Conservation (phyloP, 2,329 filamentous ascomycete genomes). For the Massarina eburnea region DNA sequence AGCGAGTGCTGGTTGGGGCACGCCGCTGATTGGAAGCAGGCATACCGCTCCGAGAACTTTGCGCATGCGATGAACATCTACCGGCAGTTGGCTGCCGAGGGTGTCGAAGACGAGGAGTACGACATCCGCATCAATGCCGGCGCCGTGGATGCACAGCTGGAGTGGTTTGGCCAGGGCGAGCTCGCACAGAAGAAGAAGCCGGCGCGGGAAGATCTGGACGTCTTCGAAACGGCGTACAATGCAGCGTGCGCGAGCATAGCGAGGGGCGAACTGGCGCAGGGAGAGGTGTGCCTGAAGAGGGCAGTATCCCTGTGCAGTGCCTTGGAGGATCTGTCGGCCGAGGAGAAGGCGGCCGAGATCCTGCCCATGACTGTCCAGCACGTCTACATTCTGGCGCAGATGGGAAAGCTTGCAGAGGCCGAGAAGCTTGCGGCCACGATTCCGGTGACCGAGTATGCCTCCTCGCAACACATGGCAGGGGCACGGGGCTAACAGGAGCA, state of each 20-base stretch:
- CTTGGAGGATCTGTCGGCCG: constrained; percentile 70
- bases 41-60: constrained; percentile 76
- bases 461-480: no score
- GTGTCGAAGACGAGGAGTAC: constrained; percentile 65
- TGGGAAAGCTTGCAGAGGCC: constrained; percentile 69
- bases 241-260: constrained; percentile 73
- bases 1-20: background rate
- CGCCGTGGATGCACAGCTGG: constrained; percentile 70
- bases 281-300: constrained; percentile 67
- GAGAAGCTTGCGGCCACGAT: constrained; percentile 64
- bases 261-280: constrained; percentile 65
- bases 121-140: constrained; percentile 77
- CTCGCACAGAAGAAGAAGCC: constrained; percentile 58
- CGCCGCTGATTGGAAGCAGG: constrained; percentile 38
- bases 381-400: constrained; percentile 67
- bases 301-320: constrained; percentile 72
- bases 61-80: constrained; percentile 67
- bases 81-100: constrained; percentile 54
- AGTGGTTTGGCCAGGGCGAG: constrained; percentile 64
- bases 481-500: constrained; percentile 33
- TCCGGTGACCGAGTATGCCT: constrained; percentile 60
- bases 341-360: constrained; percentile 74
- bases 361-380: constrained; percentile 77
- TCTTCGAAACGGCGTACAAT: constrained; percentile 83
- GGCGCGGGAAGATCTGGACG: constrained; percentile 64